These are phyloP conservation scores for Avena sativa DNA, from an alignment of 176 grass and related monocot species.

Conservation along the genomic window DNA sequence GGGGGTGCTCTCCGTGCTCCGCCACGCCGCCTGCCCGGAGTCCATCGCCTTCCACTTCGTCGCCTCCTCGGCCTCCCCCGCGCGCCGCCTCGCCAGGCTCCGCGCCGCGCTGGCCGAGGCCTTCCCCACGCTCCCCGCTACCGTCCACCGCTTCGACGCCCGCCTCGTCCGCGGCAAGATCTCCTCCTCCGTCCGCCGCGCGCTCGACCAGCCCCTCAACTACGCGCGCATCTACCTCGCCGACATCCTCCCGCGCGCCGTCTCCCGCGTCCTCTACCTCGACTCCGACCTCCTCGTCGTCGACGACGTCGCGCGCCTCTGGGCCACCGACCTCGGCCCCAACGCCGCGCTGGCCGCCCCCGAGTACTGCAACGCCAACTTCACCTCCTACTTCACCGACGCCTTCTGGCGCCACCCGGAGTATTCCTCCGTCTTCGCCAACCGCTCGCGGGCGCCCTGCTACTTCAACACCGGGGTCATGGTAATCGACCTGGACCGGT, in stretches of 20 bases:
- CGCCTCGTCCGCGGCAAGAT: conserved; percentile 85
- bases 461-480: conserved; percentile 99
- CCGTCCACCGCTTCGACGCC: conserved; percentile 85
- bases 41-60: conserved; percentile 90
- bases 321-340: conserved; percentile 81
- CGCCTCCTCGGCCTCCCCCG: conserved; percentile 62
- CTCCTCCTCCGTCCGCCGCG: conserved; percentile 91
- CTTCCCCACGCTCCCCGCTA: conserved; percentile 82
- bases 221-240: conserved; percentile 99
- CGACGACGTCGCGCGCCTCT: conserved; percentile 89
- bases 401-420: conserved; percentile 72
- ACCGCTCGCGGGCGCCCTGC: conserved; percentile 65
- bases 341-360: conserved; percentile 75
- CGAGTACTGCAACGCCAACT: conserved; percentile 99
- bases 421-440: conserved; percentile 64
- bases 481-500: conserved; percentile 90
- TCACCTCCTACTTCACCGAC: conserved; percentile 95
- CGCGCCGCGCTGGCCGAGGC: conserved; percentile 67
- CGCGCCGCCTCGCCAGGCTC: conserved; percentile 66
- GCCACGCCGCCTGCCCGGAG: conserved; percentile 95
- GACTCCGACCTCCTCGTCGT: conserved; percentile 94
- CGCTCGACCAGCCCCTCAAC: conserved; percentile 97
- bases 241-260: conserved; percentile 70
- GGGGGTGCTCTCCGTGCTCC: conserved; percentile 89
- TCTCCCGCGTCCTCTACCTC: conserved; percentile 88